phyloP scores from a whole-genome alignment of 2,329 filamentous ascomycete genomes.

The Fusarium sublunatum region DNA sequence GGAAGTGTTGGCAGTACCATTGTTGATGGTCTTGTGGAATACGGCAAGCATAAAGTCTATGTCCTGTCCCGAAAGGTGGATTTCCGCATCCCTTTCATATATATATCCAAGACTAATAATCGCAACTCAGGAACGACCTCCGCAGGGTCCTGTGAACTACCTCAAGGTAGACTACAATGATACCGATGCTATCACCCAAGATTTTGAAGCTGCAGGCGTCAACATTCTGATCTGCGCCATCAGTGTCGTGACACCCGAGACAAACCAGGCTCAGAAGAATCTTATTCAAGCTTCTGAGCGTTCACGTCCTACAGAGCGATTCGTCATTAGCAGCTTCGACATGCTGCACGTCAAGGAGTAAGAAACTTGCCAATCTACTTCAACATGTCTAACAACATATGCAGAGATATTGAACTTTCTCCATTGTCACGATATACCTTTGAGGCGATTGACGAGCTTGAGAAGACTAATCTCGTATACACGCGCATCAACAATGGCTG shows the following conservation, averaged over 20 bases:
- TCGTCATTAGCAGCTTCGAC: slow-evolving; percentile 40
- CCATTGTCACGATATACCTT: slow-evolving; percentile 41
- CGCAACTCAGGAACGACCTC: background rate
- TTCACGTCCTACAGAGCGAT: slow-evolving; percentile 19
- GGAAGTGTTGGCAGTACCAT: slow-evolving; percentile 35
- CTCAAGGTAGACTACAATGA: slow-evolving; percentile 31
- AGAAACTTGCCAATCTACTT: rapidly evolving
- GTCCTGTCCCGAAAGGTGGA: slow-evolving; percentile 27
- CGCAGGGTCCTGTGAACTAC: slow-evolving; percentile 4
- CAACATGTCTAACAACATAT: rapidly evolving
- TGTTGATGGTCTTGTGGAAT: slow-evolving; percentile 31
- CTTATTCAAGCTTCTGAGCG: slow-evolving; percentile 29
- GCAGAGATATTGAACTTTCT: slow-evolving; percentile 32
- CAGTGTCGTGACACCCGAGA: slow-evolving; percentile 24
- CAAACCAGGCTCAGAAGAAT: slow-evolving; percentile 34
- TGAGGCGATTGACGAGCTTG: slow-evolving; percentile 33
- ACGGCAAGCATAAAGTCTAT: slow-evolving; percentile 31
- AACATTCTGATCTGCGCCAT: slow-evolving; percentile 39
- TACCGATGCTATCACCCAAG: background rate
- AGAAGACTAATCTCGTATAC: slow-evolving; percentile 14
- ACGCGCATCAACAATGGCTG: slow-evolving; percentile 40
- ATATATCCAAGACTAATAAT: background rate
- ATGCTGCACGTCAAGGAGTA: slow-evolving; percentile 40
- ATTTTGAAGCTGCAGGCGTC: slow-evolving; percentile 13
- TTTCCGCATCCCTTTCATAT: too few species aligned